A percentile compares a stretch with the other conserved stretches of the same genome.
Conservation (phyloP, 2,329 filamentous ascomycete species). For the Anisogramma anomala region DNA sequence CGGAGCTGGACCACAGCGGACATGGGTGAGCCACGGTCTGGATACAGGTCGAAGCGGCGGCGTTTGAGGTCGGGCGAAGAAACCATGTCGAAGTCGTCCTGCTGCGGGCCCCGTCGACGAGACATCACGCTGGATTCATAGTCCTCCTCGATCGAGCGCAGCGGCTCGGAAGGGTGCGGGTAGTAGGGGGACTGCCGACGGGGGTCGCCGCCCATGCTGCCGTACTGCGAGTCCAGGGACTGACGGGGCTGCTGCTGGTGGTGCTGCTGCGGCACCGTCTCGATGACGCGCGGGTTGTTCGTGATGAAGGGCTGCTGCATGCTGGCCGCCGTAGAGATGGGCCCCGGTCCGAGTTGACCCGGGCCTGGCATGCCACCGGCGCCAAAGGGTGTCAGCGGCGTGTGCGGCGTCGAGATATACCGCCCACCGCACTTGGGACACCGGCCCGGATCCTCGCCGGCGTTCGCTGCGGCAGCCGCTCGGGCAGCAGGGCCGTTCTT, state of each 20-base stretch:
- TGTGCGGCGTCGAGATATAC: conserved; percentile 50
- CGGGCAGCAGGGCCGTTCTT: conserved; percentile 22
- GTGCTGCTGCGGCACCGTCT: conserved; percentile 18
- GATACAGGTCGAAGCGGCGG: conserved; percentile 22
- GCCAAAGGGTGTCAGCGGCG: conserved; percentile 38
- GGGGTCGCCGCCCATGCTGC: conserved; percentile 20
- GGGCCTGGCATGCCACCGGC: conserved; percentile 18
- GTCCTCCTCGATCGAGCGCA: conserved; percentile 9
- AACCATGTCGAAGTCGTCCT: conserved; percentile 20
- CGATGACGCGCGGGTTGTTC: conserved; percentile 20
- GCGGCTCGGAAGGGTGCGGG: conserved; percentile 7
- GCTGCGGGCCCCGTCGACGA: conserved; percentile 5
- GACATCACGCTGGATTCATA: conserved; percentile 11
- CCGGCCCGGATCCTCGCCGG: conserved; percentile 39
- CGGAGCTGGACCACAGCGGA: conserved; percentile 4
- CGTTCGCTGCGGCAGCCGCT: conserved; percentile 19
- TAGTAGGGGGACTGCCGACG: conserved; percentile 8
- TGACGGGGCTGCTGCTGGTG: conserved; percentile 20
- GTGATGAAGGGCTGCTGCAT: conserved; percentile 16
- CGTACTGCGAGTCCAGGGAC: conserved; percentile 12
- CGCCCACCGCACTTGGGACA: conserved; percentile 64
- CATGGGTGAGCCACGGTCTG: conserved; percentile 1
- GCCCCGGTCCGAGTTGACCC: conserved; percentile 15
- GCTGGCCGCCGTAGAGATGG: conserved; percentile 21
- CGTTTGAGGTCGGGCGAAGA: conserved; percentile 26